Conservation (phyloP, 208 protist species). For the Strigomonas oncopelti region DNA sequence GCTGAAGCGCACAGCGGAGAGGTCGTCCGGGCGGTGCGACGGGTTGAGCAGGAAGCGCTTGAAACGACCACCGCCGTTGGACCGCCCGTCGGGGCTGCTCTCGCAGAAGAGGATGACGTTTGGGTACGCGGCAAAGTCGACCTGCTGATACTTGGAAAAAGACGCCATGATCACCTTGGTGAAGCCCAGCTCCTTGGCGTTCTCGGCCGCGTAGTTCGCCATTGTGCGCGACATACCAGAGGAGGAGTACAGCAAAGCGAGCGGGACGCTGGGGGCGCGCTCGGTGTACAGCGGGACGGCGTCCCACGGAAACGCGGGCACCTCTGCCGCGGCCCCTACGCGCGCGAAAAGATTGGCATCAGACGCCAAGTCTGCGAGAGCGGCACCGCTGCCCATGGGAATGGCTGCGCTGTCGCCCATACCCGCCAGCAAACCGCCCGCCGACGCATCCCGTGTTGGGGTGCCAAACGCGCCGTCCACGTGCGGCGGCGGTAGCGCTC, state of each 20-base stretch:
- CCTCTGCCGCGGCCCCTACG: background rate
- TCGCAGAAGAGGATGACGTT: constrained; percentile 56
- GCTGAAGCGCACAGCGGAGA: constrained; percentile 41
- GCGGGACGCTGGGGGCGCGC: constrained; percentile 18
- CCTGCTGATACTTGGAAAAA: constrained; percentile 25
- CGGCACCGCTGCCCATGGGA: background rate
- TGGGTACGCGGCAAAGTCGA: constrained; percentile 20
- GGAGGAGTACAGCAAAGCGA: constrained; percentile 45
- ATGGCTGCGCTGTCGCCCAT: background rate
- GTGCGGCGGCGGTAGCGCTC: too few relatives aligned
- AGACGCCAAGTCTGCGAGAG: background rate
- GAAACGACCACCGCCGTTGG: constrained; percentile 27
- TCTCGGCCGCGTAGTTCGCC: constrained; percentile 22
- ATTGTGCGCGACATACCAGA: constrained; percentile 52
- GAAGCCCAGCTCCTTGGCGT: constrained; percentile 35
- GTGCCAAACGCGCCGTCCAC: too few relatives aligned
- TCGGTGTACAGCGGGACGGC: constrained; percentile 26
- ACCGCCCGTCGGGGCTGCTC: constrained; percentile 22
- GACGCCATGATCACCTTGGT: constrained; percentile 18
- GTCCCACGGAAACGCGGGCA: constrained; percentile 28
- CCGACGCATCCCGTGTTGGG: background rate
- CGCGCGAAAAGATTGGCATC: background rate
- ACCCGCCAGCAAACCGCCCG: background rate
- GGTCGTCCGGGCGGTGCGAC: constrained; percentile 28
- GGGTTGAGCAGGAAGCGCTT: constrained; percentile 30